Conservation (phyloP, 306 rosid genomes). For the Cyamopsis tetragonoloba region DNA sequence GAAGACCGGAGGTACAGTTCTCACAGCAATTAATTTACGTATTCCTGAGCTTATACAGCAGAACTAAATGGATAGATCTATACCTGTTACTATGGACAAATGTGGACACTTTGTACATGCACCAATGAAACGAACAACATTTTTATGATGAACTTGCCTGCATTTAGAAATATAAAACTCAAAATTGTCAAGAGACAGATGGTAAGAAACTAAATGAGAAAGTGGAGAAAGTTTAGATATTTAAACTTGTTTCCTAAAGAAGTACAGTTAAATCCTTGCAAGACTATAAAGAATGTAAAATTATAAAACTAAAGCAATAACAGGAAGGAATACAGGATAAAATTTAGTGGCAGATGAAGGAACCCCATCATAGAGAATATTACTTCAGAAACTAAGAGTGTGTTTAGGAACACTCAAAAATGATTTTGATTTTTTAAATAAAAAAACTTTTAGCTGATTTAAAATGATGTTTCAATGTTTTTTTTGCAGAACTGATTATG, state of each 20-base stretch:
- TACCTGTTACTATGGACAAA: conserved; percentile 95
- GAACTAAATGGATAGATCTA: conserved; percentile 2
- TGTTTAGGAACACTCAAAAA: no score
- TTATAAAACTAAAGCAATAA: conserved; percentile 1
- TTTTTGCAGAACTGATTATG: no score
- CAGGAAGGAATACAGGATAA: conserved; percentile 5
- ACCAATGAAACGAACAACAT: conserved; percentile 93
- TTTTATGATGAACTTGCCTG: conserved; percentile 91
- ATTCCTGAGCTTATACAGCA: conserved; percentile 1
- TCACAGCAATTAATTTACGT: background rate
- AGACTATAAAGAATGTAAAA: background rate
- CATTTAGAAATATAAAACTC: conserved; percentile 32
- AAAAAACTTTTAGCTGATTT: no score
- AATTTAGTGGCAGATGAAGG: background rate
- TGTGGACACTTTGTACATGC: conserved; percentile 86
- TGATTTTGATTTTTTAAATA: no score
- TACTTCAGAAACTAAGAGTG: background rate
- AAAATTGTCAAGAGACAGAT: conserved; percentile 1
- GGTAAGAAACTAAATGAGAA: conserved; percentile 9
- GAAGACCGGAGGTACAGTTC: background rate
- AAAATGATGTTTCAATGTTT: no score
- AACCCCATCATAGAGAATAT: background rate
- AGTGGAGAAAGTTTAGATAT: background rate
- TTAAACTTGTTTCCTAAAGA: conserved; percentile 1
- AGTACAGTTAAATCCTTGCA: background rate